phyloP scores from a whole-genome alignment of 176 grass and related monocot genomes.

The Rhipidocladum racemiflorum region DNA sequence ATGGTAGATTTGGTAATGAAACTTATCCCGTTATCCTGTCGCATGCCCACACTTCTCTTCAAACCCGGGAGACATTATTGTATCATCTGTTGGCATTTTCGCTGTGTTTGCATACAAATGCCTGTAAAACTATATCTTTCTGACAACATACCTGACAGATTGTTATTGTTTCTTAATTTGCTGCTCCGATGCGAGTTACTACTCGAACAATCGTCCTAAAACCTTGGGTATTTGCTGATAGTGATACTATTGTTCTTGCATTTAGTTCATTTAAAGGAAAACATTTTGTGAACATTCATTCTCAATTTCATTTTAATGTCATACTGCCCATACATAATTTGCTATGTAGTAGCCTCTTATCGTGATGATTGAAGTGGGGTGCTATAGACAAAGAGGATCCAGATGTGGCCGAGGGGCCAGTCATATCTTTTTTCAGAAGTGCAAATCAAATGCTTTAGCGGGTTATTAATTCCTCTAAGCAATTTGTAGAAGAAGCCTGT shows the following conservation, averaged over 20 bases:
- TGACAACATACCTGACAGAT: not conserved
- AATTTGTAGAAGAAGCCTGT: not conserved
- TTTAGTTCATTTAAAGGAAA: not conserved
- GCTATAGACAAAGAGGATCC: not conserved
- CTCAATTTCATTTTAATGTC: not conserved
- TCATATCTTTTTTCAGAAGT: not conserved
- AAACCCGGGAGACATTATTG: not conserved
- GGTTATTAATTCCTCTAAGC: not conserved
- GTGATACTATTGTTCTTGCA: not conserved
- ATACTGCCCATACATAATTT: not conserved
- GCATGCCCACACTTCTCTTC: not conserved
- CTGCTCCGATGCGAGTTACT: not conserved
- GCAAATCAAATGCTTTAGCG: constrained; percentile 6
- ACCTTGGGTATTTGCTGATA: not conserved
- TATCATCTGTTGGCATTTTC: constrained; percentile 1
- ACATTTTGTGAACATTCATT: not conserved
- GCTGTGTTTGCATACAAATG: not conserved
- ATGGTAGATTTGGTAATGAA: constrained; percentile 20
- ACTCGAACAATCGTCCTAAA: not conserved
- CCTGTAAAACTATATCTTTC: not conserved
- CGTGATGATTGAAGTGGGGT: constrained; percentile 7
- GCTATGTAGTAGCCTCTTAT: not conserved
- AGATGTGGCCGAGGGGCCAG: not conserved
- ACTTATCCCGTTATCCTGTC: not conserved
- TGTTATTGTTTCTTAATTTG: not conserved